Conservation (phyloP, 2,329 filamentous ascomycete species). For the Trichoderma citrinoviride region DNA sequence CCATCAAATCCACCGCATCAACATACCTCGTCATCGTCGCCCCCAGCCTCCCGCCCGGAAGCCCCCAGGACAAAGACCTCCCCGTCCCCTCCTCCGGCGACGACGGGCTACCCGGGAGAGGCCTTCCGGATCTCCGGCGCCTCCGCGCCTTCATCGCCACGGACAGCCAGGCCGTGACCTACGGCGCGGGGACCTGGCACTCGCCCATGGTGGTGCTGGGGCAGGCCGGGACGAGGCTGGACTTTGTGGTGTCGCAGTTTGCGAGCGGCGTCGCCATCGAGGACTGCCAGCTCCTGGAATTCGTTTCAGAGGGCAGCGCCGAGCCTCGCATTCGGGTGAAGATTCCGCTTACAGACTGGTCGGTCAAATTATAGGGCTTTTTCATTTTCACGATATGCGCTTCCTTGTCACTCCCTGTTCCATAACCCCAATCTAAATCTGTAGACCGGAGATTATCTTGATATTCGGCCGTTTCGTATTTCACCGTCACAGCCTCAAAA, state of each 20-base stretch:
- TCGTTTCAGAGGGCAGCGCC: conserved; percentile 36
- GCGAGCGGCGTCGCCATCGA: conserved; percentile 77
- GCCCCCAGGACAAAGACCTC: conserved; percentile 28
- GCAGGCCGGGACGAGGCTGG: conserved; percentile 54
- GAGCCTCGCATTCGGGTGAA: conserved; percentile 42
- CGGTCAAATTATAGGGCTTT: conserved; percentile 7
- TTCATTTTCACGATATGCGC: neutral
- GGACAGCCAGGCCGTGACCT: conserved; percentile 82
- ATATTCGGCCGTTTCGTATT: conserved; percentile 5
- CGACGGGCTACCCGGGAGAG: conserved; percentile 56
- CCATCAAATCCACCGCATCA: conserved; percentile 55
- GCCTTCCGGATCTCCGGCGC: conserved; percentile 68
- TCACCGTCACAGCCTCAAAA: neutral
- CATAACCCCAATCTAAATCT: no score
- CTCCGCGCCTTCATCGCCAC: conserved; percentile 76
- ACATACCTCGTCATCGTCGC: conserved; percentile 86
- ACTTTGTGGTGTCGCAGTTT: conserved; percentile 89
- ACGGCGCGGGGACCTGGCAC: conserved; percentile 90
- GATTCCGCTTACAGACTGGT: conserved; percentile 28
- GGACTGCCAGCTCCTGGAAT: conserved; percentile 79
- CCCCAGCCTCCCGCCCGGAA: conserved; percentile 63
- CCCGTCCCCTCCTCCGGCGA: conserved; percentile 31
- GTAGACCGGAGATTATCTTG: neutral
- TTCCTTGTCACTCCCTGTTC: neutral
- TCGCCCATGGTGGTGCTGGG: conserved; percentile 93